phyloP scores from a whole-genome alignment of 306 rosid species.

The Carpinus viminea region DNA sequence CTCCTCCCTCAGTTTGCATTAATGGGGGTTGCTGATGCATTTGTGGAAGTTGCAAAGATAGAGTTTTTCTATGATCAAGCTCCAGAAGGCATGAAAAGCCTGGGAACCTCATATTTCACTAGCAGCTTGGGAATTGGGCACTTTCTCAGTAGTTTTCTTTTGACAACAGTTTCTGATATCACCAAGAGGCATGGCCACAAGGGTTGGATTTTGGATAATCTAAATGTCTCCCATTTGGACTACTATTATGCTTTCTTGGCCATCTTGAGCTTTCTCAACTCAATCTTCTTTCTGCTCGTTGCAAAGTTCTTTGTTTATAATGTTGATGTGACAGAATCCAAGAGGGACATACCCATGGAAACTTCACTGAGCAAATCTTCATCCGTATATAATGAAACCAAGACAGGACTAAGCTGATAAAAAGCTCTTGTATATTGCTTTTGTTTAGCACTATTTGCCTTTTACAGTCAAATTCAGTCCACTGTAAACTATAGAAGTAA shows the following conservation, averaged over 20 bases:
- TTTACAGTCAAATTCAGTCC: no score
- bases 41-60: constrained; percentile 65
- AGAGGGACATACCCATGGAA: constrained; percentile 29
- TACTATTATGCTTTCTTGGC: constrained; percentile 69
- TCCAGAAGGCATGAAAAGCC: constrained; percentile 74
- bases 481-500: no score
- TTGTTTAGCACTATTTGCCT: no score
- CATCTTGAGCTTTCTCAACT: constrained; percentile 52
- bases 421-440: no score
- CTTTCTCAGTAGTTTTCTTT: constrained; percentile 60
- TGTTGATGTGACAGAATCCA: constrained; percentile 33
- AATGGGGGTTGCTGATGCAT: constrained; percentile 65
- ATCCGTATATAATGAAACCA: background rate
- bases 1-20: constrained; percentile 78
- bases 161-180: constrained; percentile 51
- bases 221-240: constrained; percentile 64
- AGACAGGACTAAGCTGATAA: constrained; percentile 18
- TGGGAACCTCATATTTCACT: constrained; percentile 68
- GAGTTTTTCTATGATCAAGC: constrained; percentile 91
- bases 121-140: constrained; percentile 64
- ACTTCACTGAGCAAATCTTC: constrained; percentile 7
- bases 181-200: constrained; percentile 46
- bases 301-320: constrained; percentile 64
- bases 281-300: constrained; percentile 55
- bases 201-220: constrained; percentile 79